phyloP scores from a whole-genome alignment of 1,284 basidiomycete species.

The Austroboletus novae-zelandiae region DNA sequence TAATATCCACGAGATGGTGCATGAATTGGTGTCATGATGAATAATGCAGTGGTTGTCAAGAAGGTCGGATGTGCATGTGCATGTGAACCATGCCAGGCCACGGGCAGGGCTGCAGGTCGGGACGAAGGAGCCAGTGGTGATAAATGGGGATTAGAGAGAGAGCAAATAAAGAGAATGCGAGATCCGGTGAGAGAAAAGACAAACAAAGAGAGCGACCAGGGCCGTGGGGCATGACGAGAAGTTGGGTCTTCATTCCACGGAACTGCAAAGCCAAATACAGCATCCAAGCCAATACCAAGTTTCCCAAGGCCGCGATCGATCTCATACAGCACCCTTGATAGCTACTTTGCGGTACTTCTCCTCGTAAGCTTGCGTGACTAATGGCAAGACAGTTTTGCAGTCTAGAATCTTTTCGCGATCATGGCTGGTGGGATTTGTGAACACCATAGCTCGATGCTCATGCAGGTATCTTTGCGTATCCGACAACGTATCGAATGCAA shows the following conservation, averaged over 20 bases:
- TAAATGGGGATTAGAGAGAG: slow-evolving; percentile 7
- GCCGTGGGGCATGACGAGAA: slow-evolving; percentile 9
- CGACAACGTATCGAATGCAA: slow-evolving; percentile 75
- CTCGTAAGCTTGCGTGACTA: slow-evolving; percentile 60
- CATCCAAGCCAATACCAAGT: slow-evolving; percentile 5
- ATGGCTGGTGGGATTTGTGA: slow-evolving; percentile 59
- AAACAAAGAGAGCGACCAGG: slow-evolving; percentile 11
- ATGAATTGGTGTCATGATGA: slow-evolving; percentile 3
- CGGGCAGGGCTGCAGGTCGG: slow-evolving; percentile 5
- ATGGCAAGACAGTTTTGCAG: slow-evolving; percentile 56
- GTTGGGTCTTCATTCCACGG: slow-evolving; percentile 17
- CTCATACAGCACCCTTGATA: slow-evolving; percentile 68
- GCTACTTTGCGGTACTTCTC: slow-evolving; percentile 74
- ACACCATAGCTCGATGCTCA: slow-evolving; percentile 68
- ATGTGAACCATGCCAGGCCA: background rate
- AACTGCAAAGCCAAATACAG: slow-evolving; percentile 5
- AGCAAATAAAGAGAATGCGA: slow-evolving; percentile 3
- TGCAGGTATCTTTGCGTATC: slow-evolving; percentile 72
- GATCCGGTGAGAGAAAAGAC: slow-evolving; percentile 14
- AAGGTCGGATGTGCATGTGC: background rate
- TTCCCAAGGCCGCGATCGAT: slow-evolving; percentile 1
- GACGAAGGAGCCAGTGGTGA: slow-evolving; percentile 7
- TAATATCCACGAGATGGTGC: slow-evolving; percentile 5
- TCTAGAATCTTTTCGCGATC: slow-evolving; percentile 64
- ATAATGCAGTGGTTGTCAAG: slow-evolving; percentile 4